These are phyloP conservation scores for Globisporangium acanthophoron DNA, from an alignment of 352 stramenopile species.

Conservation along the genomic window DNA sequence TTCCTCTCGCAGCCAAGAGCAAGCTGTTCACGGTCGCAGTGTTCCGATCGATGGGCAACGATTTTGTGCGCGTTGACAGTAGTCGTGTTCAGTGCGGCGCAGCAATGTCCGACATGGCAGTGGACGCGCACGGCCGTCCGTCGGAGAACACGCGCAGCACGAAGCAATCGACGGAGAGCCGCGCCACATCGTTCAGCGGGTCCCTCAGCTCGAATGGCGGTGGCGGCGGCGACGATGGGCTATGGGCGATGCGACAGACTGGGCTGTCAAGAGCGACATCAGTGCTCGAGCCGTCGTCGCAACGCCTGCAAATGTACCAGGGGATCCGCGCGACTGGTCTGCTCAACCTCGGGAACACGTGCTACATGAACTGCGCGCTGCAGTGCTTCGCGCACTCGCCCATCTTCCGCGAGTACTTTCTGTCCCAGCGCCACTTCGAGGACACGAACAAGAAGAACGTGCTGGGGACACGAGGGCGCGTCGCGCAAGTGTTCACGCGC, in stretches of 20 bases:
- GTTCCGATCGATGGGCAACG: slow-evolving; percentile 56
- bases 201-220: slow-evolving; percentile 3
- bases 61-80: slow-evolving; percentile 31
- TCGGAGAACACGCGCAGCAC: slow-evolving; percentile 15
- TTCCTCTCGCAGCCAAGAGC: slow-evolving; percentile 1
- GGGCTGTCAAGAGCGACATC: neutral
- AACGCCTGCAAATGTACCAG: slow-evolving; percentile 21
- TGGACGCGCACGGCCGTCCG: neutral
- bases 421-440: slow-evolving; percentile 83
- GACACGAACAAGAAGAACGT: slow-evolving; percentile 95
- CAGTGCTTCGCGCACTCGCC: slow-evolving; percentile 94
- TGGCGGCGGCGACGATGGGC: neutral
- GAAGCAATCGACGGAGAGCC: slow-evolving; percentile 14
- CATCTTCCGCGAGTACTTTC: slow-evolving; percentile 93
- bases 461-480: slow-evolving; percentile 86
- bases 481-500: slow-evolving; percentile 87
- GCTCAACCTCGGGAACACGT: slow-evolving; percentile 85
- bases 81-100: neutral
- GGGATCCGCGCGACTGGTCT: slow-evolving; percentile 59
- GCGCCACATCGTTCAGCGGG: slow-evolving; percentile 6
- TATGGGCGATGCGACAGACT: neutral
- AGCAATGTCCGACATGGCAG: neutral
- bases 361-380: slow-evolving; percentile 85
- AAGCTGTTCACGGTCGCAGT: slow-evolving; percentile 32
- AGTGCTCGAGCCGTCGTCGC: slow-evolving; percentile 6